Evolutionary conservation across 177 flowering plant genomes (phyloP).

Genomic region (Telopea speciosissima): DNA sequence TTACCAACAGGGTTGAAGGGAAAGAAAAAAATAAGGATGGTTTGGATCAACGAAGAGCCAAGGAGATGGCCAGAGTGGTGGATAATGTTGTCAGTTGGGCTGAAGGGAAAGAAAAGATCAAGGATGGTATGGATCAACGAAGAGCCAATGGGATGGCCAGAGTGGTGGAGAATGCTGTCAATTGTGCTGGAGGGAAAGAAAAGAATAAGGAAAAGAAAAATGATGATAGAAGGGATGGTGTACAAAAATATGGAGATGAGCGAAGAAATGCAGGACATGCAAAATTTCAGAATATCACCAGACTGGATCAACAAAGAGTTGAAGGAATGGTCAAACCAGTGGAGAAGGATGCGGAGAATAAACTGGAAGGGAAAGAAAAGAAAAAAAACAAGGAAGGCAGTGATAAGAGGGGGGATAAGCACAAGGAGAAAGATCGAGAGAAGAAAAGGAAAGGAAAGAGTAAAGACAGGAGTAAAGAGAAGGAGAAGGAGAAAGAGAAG

Average conservation of each 20-base stretch:
- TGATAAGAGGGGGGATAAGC: conserved; percentile 25
- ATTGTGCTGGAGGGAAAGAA: conserved; percentile 9
- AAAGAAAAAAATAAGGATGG: conserved; percentile 5
- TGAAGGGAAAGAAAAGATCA: conserved; percentile 6
- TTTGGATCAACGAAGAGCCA: conserved; percentile 16
- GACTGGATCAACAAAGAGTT: conserved; percentile 17
- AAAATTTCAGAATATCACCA: conserved; percentile 1
- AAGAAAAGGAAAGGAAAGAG: conserved; percentile 31
- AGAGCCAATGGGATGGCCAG: conserved; percentile 10
- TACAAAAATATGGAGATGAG: conserved; percentile 12
- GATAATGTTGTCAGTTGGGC: conserved; percentile 2
- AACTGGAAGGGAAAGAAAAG: conserved; percentile 12
- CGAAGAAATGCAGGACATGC: conserved; percentile 17
- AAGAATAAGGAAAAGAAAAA: conserved; percentile 15
- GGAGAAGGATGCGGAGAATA: conserved; percentile 29
- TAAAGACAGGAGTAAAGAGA: conserved; percentile 32
- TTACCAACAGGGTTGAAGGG: conserved; percentile 22
- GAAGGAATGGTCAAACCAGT: conserved; percentile 23
- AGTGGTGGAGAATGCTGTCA: conserved; percentile 16
- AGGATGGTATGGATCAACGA: conserved; percentile 1
- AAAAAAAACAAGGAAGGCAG: conserved; percentile 30
- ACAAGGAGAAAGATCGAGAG: conserved; percentile 34
- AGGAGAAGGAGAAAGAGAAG: conserved; percentile 33
- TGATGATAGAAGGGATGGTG: conserved; percentile 14
- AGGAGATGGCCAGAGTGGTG: conserved; percentile 4